phyloP scores from a whole-genome alignment of 306 rosid species.

The Dalbergia oliveri region DNA sequence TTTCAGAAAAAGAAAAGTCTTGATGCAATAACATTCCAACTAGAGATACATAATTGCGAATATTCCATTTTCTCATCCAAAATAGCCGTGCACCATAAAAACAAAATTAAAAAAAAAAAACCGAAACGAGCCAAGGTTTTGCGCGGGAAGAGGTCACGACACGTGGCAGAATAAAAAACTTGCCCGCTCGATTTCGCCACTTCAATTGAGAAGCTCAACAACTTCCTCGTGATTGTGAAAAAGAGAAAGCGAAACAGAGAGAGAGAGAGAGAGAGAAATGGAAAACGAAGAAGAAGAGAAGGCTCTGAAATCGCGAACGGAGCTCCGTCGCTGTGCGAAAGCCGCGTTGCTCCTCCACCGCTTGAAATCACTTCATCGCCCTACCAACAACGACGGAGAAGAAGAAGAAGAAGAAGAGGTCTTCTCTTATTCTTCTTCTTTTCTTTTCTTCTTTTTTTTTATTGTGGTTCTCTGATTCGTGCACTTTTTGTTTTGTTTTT shows the following conservation, averaged over 20 bases:
- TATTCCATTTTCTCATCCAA: no score
- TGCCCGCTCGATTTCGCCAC: not conserved
- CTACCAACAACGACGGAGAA: conserved; percentile 13
- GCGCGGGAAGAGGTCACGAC: conserved; percentile 14
- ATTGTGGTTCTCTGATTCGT: conserved; percentile 3
- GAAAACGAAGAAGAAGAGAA: conserved; percentile 45
- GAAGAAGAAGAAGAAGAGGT: not conserved
- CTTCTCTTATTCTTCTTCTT: not conserved
- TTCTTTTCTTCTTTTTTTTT: not conserved
- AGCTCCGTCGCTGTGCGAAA: conserved; percentile 60
- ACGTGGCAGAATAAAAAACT: not conserved
- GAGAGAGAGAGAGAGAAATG: conserved; percentile 29
- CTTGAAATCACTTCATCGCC: conserved; percentile 43
- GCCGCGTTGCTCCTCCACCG: conserved; percentile 62
- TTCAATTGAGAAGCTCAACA: not conserved
- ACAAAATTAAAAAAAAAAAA: no score
- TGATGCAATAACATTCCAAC: conserved; percentile 11
- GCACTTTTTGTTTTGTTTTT: conserved; percentile 8
- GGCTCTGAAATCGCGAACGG: conserved; percentile 41
- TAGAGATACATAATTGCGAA: not conserved
- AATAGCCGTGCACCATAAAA: no score
- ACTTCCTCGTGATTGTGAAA: not conserved
- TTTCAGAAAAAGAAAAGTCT: conserved; percentile 21
- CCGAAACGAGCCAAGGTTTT: not conserved
- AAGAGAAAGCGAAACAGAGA: not conserved